Percentiles rank a stretch among this genome's conserved stretches.
These are phyloP conservation scores for Yarrowia hollandica DNA, from an alignment of 805 yeast species.

Conservation along the genomic window DNA sequence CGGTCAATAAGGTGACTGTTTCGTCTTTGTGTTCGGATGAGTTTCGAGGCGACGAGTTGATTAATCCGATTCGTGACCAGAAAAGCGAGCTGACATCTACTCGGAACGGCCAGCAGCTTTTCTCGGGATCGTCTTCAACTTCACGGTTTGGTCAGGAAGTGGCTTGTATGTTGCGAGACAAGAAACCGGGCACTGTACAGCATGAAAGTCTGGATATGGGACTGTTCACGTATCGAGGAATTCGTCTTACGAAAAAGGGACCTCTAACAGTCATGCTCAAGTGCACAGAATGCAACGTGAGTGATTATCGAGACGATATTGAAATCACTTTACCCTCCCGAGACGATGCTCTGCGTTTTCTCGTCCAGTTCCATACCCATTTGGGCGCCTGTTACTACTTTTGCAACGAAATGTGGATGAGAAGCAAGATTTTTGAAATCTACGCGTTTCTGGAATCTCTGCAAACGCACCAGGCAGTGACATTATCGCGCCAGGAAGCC, in stretches of 20 bases:
- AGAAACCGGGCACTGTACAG: neutral
- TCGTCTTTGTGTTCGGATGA: neutral
- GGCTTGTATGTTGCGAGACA: neutral
- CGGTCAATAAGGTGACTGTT: neutral
- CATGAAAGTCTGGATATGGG: slow-evolving; percentile 1
- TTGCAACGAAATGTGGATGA: slow-evolving; percentile 32
- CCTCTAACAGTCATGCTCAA: neutral
- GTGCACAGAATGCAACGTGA: neutral
- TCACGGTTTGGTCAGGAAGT: slow-evolving; percentile 26
- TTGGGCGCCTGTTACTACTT: slow-evolving; percentile 35
- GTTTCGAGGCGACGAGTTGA: neutral
- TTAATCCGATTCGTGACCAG: slow-evolving; percentile 10
- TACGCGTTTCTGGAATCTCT: slow-evolving; percentile 20
- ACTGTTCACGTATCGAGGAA: neutral
- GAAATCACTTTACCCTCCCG: slow-evolving; percentile 32
- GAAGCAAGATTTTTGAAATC: slow-evolving; percentile 28
- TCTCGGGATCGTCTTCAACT: neutral
- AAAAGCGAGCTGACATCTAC: neutral
- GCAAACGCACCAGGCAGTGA: slow-evolving; percentile 3
- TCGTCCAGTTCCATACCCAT: slow-evolving; percentile 30
- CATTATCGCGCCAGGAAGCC: slow-evolving; percentile 18
- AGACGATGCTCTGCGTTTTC: slow-evolving; percentile 31
- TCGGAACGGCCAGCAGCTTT: slow-evolving; percentile 18
- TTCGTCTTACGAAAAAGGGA: neutral
- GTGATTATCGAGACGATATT: slow-evolving; percentile 13